phyloP scores from a whole-genome alignment of 768 basidiomycete genomes.

The Termitomyces sp. region DNA sequence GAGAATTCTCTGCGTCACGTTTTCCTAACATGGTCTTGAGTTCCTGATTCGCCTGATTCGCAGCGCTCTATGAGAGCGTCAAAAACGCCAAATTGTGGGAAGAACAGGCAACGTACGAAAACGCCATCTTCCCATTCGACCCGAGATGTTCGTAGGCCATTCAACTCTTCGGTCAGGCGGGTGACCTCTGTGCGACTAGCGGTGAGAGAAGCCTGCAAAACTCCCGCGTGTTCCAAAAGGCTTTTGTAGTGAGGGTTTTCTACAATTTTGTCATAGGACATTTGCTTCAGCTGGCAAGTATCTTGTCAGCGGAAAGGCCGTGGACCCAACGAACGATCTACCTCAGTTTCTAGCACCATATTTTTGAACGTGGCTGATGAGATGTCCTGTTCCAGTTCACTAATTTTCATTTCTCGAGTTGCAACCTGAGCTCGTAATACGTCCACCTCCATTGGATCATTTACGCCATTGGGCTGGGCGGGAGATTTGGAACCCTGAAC shows the following conservation, averaged over 20 bases:
- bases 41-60: slow-evolving; percentile 57
- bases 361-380: slow-evolving; percentile 43
- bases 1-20: slow-evolving; percentile 61
- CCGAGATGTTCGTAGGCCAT: slow-evolving; percentile 33
- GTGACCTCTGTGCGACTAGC: slow-evolving; percentile 36
- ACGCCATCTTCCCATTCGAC: slow-evolving; percentile 44
- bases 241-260: slow-evolving; percentile 53
- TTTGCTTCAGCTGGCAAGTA: slow-evolving; percentile 32
- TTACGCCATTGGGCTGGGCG: slow-evolving; percentile 34
- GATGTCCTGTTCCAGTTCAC: slow-evolving; percentile 44
- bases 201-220: slow-evolving; percentile 37
- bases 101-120: slow-evolving; percentile 31
- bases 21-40: slow-evolving; percentile 56
- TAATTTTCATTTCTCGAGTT: slow-evolving; percentile 41
- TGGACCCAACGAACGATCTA: slow-evolving; percentile 18
- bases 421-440: slow-evolving; percentile 40
- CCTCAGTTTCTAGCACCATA: slow-evolving; percentile 41
- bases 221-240: slow-evolving; percentile 51
- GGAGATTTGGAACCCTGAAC: slow-evolving; percentile 36
- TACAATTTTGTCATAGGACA: slow-evolving; percentile 40
- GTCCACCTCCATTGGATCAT: slow-evolving; percentile 32
- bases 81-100: slow-evolving; percentile 10
- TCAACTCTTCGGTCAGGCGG: slow-evolving; percentile 42
- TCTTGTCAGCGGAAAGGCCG: not conserved
- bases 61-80: slow-evolving; percentile 24